These are phyloP conservation scores for Aureobasidium sp. DNA, from an alignment of 2,329 filamentous ascomycete species.

Conservation along the genomic window DNA sequence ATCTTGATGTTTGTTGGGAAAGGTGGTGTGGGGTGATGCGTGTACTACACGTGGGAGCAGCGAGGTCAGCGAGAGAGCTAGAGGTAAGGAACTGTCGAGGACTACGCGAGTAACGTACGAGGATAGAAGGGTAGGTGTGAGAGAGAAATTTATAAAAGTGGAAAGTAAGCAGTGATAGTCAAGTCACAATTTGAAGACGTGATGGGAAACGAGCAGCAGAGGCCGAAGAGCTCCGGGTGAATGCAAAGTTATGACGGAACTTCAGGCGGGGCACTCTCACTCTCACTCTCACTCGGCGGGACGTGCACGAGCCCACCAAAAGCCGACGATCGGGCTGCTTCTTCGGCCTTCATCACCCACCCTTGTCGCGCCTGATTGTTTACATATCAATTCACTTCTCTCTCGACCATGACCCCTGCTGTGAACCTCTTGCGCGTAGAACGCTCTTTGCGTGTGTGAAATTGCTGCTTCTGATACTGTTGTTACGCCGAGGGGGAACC, in stretches of 20 bases:
- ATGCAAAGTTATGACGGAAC: not conserved
- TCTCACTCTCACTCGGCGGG: not conserved
- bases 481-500: not conserved
- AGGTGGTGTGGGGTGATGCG: constrained; percentile 10
- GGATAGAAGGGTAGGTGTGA: not conserved
- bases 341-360: not conserved
- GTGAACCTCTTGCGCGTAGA: not conserved
- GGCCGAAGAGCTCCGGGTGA: constrained; percentile 7
- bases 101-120: not conserved
- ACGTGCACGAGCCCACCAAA: not conserved
- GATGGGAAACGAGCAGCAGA: not conserved
- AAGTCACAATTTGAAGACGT: constrained; percentile 5
- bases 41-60: constrained; percentile 5
- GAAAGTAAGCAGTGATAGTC: not conserved
- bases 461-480: not conserved
- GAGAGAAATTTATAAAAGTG: not conserved
- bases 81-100: not conserved
- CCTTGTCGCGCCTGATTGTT: not conserved
- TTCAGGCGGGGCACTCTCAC: not conserved
- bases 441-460: not conserved
- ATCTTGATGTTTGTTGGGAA: constrained; percentile 28
- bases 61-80: not conserved
- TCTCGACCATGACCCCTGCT: not conserved
- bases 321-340: not conserved
- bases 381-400: too few species aligned